A percentile compares a stretch with the other conserved stretches of the same genome.
These are phyloP conservation scores for Themeda triandra DNA, from an alignment of 176 grass and related monocot genomes.

Conservation along the genomic window DNA sequence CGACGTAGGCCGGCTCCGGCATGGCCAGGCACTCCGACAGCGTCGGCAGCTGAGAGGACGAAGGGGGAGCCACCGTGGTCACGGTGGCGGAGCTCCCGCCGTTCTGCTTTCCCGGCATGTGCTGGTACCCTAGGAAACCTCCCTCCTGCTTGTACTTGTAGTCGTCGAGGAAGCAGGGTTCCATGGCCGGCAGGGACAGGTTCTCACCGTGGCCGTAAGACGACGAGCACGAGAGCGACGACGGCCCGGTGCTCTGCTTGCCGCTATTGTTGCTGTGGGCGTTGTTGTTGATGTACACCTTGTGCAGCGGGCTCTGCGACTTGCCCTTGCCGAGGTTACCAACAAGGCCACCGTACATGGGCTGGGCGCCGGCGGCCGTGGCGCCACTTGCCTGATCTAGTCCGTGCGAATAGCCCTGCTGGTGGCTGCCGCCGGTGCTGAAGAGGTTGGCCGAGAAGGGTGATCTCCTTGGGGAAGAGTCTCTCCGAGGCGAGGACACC, in stretches of 20 bases:
- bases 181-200: constrained; percentile 42
- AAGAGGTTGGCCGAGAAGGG: constrained; percentile 31
- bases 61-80: not conserved
- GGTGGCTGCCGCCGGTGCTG: not conserved
- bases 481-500: constrained; percentile 49
- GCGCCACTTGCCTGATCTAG: not conserved
- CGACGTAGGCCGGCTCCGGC: constrained; percentile 38
- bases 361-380: not conserved
- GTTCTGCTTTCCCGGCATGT: constrained; percentile 6
- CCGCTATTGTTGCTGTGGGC: constrained; percentile 16
- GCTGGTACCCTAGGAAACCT: constrained; percentile 32
- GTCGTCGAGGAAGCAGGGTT: constrained; percentile 45
- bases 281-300: constrained; percentile 39
- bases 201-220: constrained; percentile 42
- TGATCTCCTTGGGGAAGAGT: constrained; percentile 43
- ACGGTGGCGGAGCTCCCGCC: not conserved
- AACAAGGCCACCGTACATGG: not conserved
- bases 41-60: constrained; percentile 39
- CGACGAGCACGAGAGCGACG: constrained; percentile 40
- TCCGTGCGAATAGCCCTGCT: constrained; percentile 25
- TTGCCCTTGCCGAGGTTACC: constrained; percentile 31
- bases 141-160: constrained; percentile 43
- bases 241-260: constrained; percentile 20
- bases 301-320: constrained; percentile 54
- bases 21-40: constrained; percentile 68